Conservation (phyloP, 1,284 basidiomycete genomes). For the Ustilago lituana region DNA sequence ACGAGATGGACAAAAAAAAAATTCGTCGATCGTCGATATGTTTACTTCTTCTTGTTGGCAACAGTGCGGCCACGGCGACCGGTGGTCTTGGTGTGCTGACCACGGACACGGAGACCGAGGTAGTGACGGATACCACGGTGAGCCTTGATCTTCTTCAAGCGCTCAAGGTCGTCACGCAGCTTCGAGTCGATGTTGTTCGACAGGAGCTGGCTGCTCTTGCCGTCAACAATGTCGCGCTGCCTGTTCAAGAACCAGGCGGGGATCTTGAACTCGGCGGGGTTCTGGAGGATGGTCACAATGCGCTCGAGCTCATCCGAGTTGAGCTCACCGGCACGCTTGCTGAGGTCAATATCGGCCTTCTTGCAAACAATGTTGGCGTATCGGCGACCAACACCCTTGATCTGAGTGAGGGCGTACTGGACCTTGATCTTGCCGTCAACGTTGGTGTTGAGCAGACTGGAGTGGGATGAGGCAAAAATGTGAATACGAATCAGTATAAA, state of each 20-base stretch:
- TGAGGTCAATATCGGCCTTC: slow-evolving; percentile 99
- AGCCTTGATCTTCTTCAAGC: slow-evolving; percentile 98
- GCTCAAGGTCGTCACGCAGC: slow-evolving; percentile 96
- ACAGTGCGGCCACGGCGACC: slow-evolving; percentile 72
- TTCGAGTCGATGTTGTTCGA: slow-evolving; percentile 99
- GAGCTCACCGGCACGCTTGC: slow-evolving; percentile 94
- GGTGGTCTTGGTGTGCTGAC: slow-evolving; percentile 99
- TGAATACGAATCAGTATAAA: neutral
- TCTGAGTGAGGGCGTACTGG: slow-evolving; percentile 73
- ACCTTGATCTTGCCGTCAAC: slow-evolving; percentile 99
- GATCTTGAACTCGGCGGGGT: slow-evolving; percentile 99
- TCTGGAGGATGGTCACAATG: slow-evolving; percentile 99
- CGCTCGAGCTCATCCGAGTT: slow-evolving; percentile 98
- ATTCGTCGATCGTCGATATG: too few relatives aligned
- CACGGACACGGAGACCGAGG: slow-evolving; percentile 88
- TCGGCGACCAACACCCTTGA: slow-evolving; percentile 99
- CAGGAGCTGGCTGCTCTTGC: slow-evolving; percentile 94
- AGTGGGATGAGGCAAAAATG: neutral
- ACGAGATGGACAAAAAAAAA: slow-evolving; percentile 3
- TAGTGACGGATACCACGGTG: slow-evolving; percentile 98
- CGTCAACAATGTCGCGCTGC: slow-evolving; percentile 96
- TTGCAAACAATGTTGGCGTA: slow-evolving; percentile 99
- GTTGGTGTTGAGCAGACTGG: slow-evolving; percentile 96
- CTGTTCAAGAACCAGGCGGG: slow-evolving; percentile 99
- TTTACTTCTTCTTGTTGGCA: slow-evolving; percentile 67